Evolutionary conservation across 78 protist genomes (phyloP).

Genomic region (slime mould (Dictyostelium discoideum)): dicty_2.7 NC_007090.3:1181001-1181500

Average conservation of each 20-base stretch:
- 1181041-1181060: background rate
- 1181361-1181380: conserved; percentile 35
- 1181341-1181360: conserved; percentile 25
- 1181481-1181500: conserved; percentile 42
- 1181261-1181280: conserved; percentile 37
- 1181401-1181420: background rate
- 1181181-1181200: conserved; percentile 23
- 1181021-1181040: background rate
- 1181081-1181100: conserved; percentile 29
- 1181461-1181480: background rate
- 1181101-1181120: conserved; percentile 20
- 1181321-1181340: conserved; percentile 53
- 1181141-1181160: background rate
- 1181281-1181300: conserved; percentile 35
- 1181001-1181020: background rate
- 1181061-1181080: background rate
- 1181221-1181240: conserved; percentile 50
- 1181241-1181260: conserved; percentile 44
- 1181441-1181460: conserved; percentile 33
- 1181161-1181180: background rate
- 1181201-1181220: conserved; percentile 66
- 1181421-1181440: background rate
- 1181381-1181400: background rate
- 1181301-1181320: conserved; percentile 15
- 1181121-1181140: conserved; percentile 1